Conservation (phyloP, 345 rosid genomes). For the thale cress (Arabidopsis thaliana) region DNA sequence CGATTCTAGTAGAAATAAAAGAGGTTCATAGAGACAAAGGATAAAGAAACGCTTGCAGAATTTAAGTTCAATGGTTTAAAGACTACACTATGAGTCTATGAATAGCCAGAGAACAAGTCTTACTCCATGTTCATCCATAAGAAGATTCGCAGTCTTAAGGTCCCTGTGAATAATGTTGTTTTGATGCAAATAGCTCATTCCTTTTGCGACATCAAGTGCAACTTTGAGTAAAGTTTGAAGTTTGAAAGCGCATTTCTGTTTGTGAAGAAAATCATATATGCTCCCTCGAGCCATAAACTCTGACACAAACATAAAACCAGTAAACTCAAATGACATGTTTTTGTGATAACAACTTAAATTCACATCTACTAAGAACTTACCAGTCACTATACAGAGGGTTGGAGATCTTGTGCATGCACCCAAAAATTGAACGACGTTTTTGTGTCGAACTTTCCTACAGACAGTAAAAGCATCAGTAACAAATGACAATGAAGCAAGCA, state of each 20-base stretch:
- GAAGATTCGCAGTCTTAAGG: conserved; percentile 95
- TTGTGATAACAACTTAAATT: conserved; percentile 1
- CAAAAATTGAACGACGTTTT: conserved; percentile 91
- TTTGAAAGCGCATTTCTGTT: conserved; percentile 78
- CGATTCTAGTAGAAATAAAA: conserved; percentile 7
- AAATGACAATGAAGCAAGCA: conserved; percentile 24
- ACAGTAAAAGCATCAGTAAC: conserved; percentile 23
- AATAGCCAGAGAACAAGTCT: conserved; percentile 32
- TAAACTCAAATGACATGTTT: conserved; percentile 19
- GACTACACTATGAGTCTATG: conserved; percentile 24
- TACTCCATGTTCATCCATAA: conserved; percentile 99
- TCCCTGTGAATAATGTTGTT: conserved; percentile 97
- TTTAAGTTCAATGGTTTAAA: not conserved
- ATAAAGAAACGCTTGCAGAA: not conserved
- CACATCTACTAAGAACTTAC: conserved; percentile 45
- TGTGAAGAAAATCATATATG: conserved; percentile 86
- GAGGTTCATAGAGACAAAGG: not conserved
- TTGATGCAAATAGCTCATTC: conserved; percentile 97
- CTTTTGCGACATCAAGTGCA: conserved; percentile 91
- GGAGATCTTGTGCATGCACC: conserved; percentile 94
- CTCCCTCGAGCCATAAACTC: conserved; percentile 98
- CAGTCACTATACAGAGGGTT: conserved; percentile 90
- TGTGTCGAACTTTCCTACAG: conserved; percentile 89
- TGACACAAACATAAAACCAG: conserved; percentile 46
- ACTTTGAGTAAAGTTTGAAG: conserved; percentile 82